Base-by-base conservation (phyloP, 106 monocot genomes). In the Agapanthus africanus region DNA sequence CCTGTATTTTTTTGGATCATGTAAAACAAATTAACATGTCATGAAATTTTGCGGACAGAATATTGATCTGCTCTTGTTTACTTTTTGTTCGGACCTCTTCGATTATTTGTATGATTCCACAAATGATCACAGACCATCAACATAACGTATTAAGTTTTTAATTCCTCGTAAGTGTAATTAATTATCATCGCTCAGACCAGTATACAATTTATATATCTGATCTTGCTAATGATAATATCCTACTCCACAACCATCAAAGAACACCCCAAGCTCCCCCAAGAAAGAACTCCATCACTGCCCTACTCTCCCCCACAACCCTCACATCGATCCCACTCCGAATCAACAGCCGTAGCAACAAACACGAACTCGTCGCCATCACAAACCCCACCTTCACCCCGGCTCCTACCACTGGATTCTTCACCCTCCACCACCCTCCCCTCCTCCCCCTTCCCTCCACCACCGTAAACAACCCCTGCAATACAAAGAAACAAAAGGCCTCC, bases 381-480 rank as follows among this genome's bases (percentile, higher is more conserved):
- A 83, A 87, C 6, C 71, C 83, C 0, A 87, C 11, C 52, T 76
- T 65, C 61, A 75, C 7, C 59, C 65, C 74, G 68, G 37, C 51
- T 34, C 79, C 70, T 38, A 75, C 51, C 56, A 27, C 71, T 19
- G 68, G 74, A 56, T 42, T 70, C n/a, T n/a, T n/a, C 32, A 26
- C 28, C 54, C 36, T 4, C 37, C 26, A 22, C 65, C 35, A 3
- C 59, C 61, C 32, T 31, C 22, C 71, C 33, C 7, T 10, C 65
- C 35, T 67, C 28, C 49, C 73, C 71, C 44, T 8, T 59, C 25
- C 47, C 50, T 86, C 86, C 47, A 46, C 61, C 40, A 51, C 69
- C 13, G 68, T 60, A 49, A 68, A 86, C 36, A 65, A 15, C 15
- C 86, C 86, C 32, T 86, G 78, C 0, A 82, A 32, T n/a, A 82